phyloP scores from a whole-genome alignment of 1,139 yeast genomes.

The Nadsonia commutata region DNA sequence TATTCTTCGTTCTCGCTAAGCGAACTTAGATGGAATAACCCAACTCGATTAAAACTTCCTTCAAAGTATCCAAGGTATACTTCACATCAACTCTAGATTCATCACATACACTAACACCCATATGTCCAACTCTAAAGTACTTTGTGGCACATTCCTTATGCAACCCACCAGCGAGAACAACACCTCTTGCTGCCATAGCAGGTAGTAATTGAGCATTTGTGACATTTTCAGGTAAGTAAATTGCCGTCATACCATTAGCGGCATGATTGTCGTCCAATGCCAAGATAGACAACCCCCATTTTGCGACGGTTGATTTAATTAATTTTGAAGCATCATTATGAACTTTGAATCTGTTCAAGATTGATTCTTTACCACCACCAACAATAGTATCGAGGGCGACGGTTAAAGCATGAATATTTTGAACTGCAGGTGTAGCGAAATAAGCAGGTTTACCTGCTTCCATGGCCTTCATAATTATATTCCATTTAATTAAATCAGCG shows the following conservation, averaged over 20 bases:
- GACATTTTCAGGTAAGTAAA: slow-evolving; percentile 66
- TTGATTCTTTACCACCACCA: slow-evolving; percentile 24
- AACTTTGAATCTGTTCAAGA: slow-evolving; percentile 50
- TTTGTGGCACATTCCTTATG: slow-evolving; percentile 67
- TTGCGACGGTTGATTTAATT: slow-evolving; percentile 43
- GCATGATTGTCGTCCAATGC: slow-evolving; percentile 45
- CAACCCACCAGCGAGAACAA: slow-evolving; percentile 82
- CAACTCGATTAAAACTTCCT: no score
- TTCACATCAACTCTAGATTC: slow-evolving; percentile 17
- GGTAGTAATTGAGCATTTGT: slow-evolving; percentile 51
- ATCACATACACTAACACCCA: slow-evolving; percentile 56
- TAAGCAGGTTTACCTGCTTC: slow-evolving; percentile 73
- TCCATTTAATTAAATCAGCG: slow-evolving; percentile 73
- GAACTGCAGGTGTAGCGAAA: slow-evolving; percentile 91
- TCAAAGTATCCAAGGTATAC: slow-evolving; percentile 27
- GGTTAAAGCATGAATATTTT: slow-evolving; percentile 66
- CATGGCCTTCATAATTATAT: slow-evolving; percentile 77
- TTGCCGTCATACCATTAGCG: slow-evolving; percentile 82
- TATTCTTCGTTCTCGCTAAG: no score
- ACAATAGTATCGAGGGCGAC: slow-evolving; percentile 66
- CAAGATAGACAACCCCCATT: slow-evolving; percentile 53
- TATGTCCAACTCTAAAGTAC: slow-evolving; percentile 90
- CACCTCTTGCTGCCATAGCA: slow-evolving; percentile 50
- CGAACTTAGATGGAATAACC: no score
- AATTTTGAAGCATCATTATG: slow-evolving; percentile 49